phyloP scores from a whole-genome alignment of 2,329 filamentous ascomycete genomes.

The Xylaria sp. region DNA sequence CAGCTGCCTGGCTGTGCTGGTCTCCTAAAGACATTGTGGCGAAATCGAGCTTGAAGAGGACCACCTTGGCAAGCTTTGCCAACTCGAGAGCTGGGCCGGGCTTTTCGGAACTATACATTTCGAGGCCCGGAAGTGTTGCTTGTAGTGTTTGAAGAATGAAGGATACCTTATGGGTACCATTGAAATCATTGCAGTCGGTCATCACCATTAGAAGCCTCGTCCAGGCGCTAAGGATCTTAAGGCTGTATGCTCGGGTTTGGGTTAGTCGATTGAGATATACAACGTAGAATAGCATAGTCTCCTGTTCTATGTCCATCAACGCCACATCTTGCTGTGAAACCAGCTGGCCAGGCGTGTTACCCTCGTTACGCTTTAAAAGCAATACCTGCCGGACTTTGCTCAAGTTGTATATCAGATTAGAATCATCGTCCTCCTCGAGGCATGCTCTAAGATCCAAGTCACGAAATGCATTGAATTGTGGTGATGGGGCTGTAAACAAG shows the following conservation, averaged over 20 bases:
- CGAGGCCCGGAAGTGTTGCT: slow-evolving; percentile 84
- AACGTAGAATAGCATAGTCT: slow-evolving; percentile 65
- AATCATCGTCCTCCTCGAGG: slow-evolving; percentile 63
- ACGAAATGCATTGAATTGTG: slow-evolving; percentile 63
- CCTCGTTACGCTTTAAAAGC: slow-evolving; percentile 69
- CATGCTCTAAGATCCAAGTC: slow-evolving; percentile 73
- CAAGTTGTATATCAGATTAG: slow-evolving; percentile 68
- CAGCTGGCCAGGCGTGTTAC: slow-evolving; percentile 55
- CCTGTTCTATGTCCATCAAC: slow-evolving; percentile 63
- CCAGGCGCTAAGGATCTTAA: slow-evolving; percentile 80
- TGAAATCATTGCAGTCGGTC: slow-evolving; percentile 81
- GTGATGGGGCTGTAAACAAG: slow-evolving; percentile 57
- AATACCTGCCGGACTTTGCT: slow-evolving; percentile 76
- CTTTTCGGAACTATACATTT: slow-evolving; percentile 73
- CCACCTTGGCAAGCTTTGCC: slow-evolving; percentile 73
- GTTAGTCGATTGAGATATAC: slow-evolving; percentile 67
- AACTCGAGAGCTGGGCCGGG: slow-evolving; percentile 75
- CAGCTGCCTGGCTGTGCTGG: slow-evolving; percentile 53
- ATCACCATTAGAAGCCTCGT: slow-evolving; percentile 82
- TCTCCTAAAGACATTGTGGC: slow-evolving; percentile 47
- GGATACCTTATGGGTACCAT: slow-evolving; percentile 70
- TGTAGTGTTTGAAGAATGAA: slow-evolving; percentile 89
- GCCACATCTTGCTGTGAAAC: slow-evolving; percentile 55
- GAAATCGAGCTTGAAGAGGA: slow-evolving; percentile 75
- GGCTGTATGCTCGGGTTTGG: slow-evolving; percentile 61